Conservation (phyloP, 2,329 filamentous ascomycete species). For the Penicillium glabrum region DNA sequence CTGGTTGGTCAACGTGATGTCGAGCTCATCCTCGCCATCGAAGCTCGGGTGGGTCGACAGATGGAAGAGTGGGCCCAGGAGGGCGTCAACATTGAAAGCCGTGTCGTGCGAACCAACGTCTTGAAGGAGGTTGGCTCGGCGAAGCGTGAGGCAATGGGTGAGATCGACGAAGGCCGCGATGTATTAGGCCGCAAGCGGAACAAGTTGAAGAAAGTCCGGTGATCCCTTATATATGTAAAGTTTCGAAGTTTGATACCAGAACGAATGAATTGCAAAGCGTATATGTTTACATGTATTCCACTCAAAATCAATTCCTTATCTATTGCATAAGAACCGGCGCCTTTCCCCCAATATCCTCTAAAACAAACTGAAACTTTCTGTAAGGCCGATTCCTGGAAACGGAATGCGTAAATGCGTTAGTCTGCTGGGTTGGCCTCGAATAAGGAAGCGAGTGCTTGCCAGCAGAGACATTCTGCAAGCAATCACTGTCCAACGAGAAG, state of each 20-base stretch:
- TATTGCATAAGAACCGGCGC: neutral
- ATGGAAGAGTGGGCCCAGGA: constrained; percentile 87
- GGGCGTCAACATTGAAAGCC: constrained; percentile 88
- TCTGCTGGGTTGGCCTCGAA: neutral
- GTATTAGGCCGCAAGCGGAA: constrained; percentile 76
- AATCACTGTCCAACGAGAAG: neutral
- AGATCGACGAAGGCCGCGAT: constrained; percentile 89
- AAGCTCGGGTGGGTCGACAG: constrained; percentile 71
- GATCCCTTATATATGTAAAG: constrained; percentile 6
- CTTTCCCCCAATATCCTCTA: neutral
- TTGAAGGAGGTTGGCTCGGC: constrained; percentile 92
- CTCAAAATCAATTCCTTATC: neutral
- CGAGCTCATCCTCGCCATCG: constrained; percentile 84
- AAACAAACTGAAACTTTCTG: neutral
- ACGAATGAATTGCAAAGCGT: neutral
- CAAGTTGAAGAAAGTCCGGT: constrained; percentile 45
- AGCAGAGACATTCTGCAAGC: neutral
- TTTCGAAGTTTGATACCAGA: constrained; percentile 13
- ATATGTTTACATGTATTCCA: neutral
- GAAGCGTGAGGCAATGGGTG: constrained; percentile 85
- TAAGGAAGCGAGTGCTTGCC: neutral
- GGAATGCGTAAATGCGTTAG: neutral
- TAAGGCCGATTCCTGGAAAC: neutral
- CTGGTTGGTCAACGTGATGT: constrained; percentile 94
- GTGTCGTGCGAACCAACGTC: constrained; percentile 74